Evolutionary conservation across 805 yeast species (phyloP).

Genomic region (Candida jianshihensis): DNA sequence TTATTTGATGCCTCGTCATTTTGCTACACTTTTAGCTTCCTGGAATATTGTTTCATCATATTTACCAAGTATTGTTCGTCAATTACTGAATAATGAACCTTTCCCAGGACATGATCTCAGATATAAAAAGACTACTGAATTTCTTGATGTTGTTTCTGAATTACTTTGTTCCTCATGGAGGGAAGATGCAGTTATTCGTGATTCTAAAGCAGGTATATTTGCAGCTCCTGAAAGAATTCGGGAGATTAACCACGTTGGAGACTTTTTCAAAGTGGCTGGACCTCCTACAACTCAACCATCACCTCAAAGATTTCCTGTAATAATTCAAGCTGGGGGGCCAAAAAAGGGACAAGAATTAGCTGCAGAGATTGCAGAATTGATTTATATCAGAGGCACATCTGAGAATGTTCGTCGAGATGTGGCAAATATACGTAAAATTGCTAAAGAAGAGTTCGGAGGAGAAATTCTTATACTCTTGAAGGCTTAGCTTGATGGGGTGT

Average conservation of each 20-base stretch:
- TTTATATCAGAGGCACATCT: constrained; percentile 28
- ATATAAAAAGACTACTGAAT: constrained; percentile 31
- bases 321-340: constrained; percentile 36
- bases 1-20: constrained; percentile 34
- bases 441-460: constrained; percentile 25
- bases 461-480: too few species aligned
- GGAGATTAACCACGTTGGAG: constrained; percentile 32
- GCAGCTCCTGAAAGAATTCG: constrained; percentile 30
- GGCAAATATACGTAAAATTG: constrained; percentile 22
- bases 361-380: constrained; percentile 35
- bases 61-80: constrained; percentile 30
- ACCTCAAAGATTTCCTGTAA: constrained; percentile 36
- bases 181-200: constrained; percentile 25
- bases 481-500: too few species aligned
- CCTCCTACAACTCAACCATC: constrained; percentile 34
- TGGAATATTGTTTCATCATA: constrained; percentile 37
- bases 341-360: constrained; percentile 32
- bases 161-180: constrained; percentile 32
- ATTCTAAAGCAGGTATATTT: constrained; percentile 17
- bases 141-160: constrained; percentile 29
- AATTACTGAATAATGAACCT: constrained; percentile 26
- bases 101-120: constrained; percentile 33
- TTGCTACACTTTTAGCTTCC: constrained; percentile 32
- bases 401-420: constrained; percentile 17
- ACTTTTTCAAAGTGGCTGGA: constrained; percentile 23